These are phyloP conservation scores for Hypoxylon perforatum DNA, from an alignment of 495 filamentous ascomycete genomes.

Conservation along the genomic window DNA sequence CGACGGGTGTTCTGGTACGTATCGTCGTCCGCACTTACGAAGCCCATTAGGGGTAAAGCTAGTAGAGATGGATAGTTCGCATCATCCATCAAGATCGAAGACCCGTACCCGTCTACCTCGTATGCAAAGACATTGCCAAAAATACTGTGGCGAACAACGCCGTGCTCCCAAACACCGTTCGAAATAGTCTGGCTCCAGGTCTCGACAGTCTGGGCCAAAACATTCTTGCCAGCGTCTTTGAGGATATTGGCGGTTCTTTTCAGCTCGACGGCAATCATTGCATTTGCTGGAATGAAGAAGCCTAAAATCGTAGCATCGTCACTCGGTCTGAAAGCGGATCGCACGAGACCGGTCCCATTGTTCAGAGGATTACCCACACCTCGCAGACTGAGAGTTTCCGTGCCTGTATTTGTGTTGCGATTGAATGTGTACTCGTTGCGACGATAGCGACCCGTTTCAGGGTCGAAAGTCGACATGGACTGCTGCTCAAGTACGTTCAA, in stretches of 20 bases:
- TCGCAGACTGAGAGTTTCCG: slow-evolving; percentile 85
- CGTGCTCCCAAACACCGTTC: slow-evolving; percentile 85
- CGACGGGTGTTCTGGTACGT: slow-evolving; percentile 90
- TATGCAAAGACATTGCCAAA: slow-evolving; percentile 95
- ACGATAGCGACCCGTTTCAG: slow-evolving; percentile 68
- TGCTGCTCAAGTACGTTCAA: slow-evolving; percentile 81
- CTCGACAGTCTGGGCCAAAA: slow-evolving; percentile 65
- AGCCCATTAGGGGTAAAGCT: slow-evolving; percentile 87
- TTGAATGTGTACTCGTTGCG: slow-evolving; percentile 88
- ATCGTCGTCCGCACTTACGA: slow-evolving; percentile 70
- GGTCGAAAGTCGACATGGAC: slow-evolving; percentile 80
- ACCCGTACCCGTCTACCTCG: slow-evolving; percentile 96
- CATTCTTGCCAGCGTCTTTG: slow-evolving; percentile 61
- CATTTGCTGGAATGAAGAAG: slow-evolving; percentile 96
- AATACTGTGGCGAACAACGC: slow-evolving; percentile 83
- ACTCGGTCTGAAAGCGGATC: slow-evolving; percentile 94
- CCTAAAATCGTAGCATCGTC: slow-evolving; percentile 97
- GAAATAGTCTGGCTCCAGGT: slow-evolving; percentile 75
- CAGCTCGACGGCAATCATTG: slow-evolving; percentile 93
- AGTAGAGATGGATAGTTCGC: slow-evolving; percentile 94
- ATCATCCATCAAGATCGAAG: slow-evolving; percentile 93
- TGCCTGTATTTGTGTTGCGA: slow-evolving; percentile 80
- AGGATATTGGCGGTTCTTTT: slow-evolving; percentile 79
- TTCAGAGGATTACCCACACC: slow-evolving; percentile 93
- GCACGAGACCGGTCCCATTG: slow-evolving; percentile 82